phyloP scores from a whole-genome alignment of 352 stramenopile genomes.

The Globisporangium radiosum region DNA sequence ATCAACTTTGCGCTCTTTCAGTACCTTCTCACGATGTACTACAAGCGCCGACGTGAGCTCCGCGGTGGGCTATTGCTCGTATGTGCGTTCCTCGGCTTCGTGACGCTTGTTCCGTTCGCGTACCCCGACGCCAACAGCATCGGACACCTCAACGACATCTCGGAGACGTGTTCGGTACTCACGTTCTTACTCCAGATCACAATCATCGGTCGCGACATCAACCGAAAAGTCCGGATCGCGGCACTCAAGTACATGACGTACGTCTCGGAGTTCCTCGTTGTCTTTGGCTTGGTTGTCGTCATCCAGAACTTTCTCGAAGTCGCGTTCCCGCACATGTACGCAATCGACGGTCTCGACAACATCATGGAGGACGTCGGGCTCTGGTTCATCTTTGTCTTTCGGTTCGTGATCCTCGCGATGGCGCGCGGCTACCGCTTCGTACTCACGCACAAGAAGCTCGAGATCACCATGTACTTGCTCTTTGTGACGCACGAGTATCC shows the following conservation, averaged over 20 bases:
- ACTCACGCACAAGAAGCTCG: conserved; percentile 6
- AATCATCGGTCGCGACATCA: conserved; percentile 27
- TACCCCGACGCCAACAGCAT: conserved; percentile 12
- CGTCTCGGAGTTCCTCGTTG: conserved; percentile 11
- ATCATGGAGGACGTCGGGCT: conserved; percentile 21
- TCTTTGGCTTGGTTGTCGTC: conserved; percentile 9
- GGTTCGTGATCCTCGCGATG: conserved; percentile 24
- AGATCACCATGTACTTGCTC: conserved; percentile 22
- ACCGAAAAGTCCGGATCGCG: conserved; percentile 21
- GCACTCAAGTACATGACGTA: conserved; percentile 11
- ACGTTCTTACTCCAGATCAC: conserved; percentile 32
- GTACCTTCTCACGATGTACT: conserved; percentile 31
- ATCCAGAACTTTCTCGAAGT: conserved; percentile 9
- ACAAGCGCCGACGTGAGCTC: background rate
- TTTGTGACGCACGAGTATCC: conserved; percentile 32
- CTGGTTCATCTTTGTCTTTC: conserved; percentile 30
- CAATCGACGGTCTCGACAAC: conserved; percentile 14
- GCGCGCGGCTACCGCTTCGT: conserved; percentile 4
- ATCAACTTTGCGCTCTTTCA: conserved; percentile 38
- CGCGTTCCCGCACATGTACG: background rate
- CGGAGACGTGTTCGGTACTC: conserved; percentile 21
- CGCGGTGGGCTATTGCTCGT: conserved; percentile 3
- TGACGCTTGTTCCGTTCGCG: conserved; percentile 15
- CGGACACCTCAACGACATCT: conserved; percentile 25
- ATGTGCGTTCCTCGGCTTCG: conserved; percentile 15